phyloP scores from a whole-genome alignment of 73 alveolate species.

The Urostyla sp. region DNA sequence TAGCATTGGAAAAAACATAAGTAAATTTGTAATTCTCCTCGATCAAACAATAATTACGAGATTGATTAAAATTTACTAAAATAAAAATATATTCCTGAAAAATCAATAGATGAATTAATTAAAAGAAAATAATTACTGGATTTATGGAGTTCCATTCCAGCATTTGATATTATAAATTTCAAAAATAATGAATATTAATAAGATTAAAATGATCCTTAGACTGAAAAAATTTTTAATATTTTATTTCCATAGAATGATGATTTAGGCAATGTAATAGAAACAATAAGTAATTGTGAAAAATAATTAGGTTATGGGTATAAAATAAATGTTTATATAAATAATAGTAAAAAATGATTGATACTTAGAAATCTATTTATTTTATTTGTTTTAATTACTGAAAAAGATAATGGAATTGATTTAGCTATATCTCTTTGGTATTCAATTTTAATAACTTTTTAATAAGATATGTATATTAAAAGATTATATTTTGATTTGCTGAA shows the following conservation, averaged over 20 bases:
- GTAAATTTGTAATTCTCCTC: not conserved
- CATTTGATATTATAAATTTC: not conserved
- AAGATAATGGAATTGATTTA: not conserved
- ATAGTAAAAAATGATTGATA: too few species aligned
- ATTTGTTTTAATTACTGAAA: not conserved
- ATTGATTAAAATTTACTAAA: too few species aligned
- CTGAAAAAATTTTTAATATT: too few species aligned
- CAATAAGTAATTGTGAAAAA: not conserved
- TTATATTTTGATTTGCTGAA: too few species aligned
- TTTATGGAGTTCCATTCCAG: not conserved
- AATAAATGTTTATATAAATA: too few species aligned
- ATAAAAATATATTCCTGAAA: too few species aligned
- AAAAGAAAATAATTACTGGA: not conserved
- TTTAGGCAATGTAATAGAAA: not conserved
- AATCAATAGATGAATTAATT: not conserved
- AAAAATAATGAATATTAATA: not conserved
- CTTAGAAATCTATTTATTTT: not conserved
- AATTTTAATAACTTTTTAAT: not conserved
- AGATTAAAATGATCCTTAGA: too few species aligned
- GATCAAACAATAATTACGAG: not conserved
- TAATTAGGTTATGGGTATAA: not conserved
- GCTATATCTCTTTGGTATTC: not conserved
- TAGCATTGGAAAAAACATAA: not conserved
- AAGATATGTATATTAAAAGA: too few species aligned
- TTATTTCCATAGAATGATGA: not conserved